Base-by-base conservation (phyloP, 306 rosid species). In the Rosa persica region DNA sequence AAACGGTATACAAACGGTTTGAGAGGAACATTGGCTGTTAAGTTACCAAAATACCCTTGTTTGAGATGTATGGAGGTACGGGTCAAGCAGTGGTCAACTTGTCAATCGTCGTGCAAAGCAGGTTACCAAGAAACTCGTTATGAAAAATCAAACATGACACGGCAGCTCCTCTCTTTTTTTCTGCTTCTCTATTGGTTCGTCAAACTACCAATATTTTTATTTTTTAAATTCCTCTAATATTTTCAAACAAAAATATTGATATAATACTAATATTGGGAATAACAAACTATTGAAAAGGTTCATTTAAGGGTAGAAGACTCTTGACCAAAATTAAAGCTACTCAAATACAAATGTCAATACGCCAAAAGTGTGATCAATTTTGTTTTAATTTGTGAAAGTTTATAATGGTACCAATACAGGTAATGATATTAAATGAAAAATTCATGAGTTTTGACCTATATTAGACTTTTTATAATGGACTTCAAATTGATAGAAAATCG, bases 31-130 rank as follows among this genome's bases (percentile, higher is more conserved):
- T 42, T 27, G 75, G 22, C 23, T 13, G 34, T 5, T 22, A 40
- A 22, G 2, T 72, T 19, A 34, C 62, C 17, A 46, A 16, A 48
- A 30, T 10, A 70, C 58, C 60, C 60, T 70, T 68, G 6, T 0
- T 11, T 39, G 23, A 22, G 75, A 38, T 2, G 42, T 4, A 9
- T 40, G 1, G 73, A 2, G 1, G 38, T 10, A 44, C 73, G 23
- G 27, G 61, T 48, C 60, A 71, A 27, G 61, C 34, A 16, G 43
- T 16, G 75, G 75, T 71, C 75, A 71, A 71, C 58, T 47, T 71
- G 75, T 70, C 75, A 23, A 25, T 70, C 0, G 1, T 52, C 1
- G 44, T 48, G 60, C 61, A 27, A 25, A 43, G 27, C 54, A 2
- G 73, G 54, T 22, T 22, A 43, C 55, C 38, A 12, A 5, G 54